Percentiles rank a stretch among this genome's conserved stretches.
phyloP scores from a whole-genome alignment of 2,329 filamentous ascomycete species.

The Teratosphaeria nubilosa region DNA sequence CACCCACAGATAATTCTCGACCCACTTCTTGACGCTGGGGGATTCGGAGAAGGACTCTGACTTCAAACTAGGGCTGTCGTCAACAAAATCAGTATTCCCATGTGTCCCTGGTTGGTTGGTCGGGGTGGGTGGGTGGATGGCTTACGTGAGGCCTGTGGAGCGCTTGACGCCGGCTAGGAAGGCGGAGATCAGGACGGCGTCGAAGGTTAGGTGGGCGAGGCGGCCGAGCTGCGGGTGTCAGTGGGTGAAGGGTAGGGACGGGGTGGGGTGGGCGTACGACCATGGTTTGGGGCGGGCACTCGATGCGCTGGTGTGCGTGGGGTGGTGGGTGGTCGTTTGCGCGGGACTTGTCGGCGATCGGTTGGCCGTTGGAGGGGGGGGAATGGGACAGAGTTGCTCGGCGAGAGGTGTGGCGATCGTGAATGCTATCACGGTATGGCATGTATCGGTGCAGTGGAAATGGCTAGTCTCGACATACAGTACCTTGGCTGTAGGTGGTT shows the following conservation, averaged over 20 bases:
- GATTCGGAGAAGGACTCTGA: slow-evolving; percentile 75
- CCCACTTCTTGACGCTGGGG: slow-evolving; percentile 75
- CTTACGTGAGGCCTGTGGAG: slow-evolving; percentile 95
- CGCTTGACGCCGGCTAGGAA: slow-evolving; percentile 96
- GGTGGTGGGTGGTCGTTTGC: background rate
- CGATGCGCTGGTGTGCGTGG: background rate
- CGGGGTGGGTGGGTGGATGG: background rate
- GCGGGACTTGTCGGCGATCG: background rate
- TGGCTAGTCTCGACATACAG: background rate
- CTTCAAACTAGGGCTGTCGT: slow-evolving; percentile 66
- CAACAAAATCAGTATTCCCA: slow-evolving; percentile 31
- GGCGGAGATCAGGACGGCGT: slow-evolving; percentile 91
- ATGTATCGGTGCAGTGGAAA: background rate
- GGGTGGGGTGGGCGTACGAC: slow-evolving; percentile 10
- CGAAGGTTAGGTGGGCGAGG: slow-evolving; percentile 89
- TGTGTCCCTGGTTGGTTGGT: background rate
- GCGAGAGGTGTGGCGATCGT: too few relatives aligned
- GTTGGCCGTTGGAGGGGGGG: background rate
- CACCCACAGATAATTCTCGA: slow-evolving; percentile 85
- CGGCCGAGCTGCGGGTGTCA: slow-evolving; percentile 62
- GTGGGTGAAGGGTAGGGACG: background rate
- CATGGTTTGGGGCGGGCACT: slow-evolving; percentile 5
- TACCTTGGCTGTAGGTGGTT: background rate
- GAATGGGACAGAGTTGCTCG: too few relatives aligned
- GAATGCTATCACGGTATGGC: background rate